Base-by-base conservation (phyloP, 177 flowering plant genomes). In the Vitis hybrid region DNA sequence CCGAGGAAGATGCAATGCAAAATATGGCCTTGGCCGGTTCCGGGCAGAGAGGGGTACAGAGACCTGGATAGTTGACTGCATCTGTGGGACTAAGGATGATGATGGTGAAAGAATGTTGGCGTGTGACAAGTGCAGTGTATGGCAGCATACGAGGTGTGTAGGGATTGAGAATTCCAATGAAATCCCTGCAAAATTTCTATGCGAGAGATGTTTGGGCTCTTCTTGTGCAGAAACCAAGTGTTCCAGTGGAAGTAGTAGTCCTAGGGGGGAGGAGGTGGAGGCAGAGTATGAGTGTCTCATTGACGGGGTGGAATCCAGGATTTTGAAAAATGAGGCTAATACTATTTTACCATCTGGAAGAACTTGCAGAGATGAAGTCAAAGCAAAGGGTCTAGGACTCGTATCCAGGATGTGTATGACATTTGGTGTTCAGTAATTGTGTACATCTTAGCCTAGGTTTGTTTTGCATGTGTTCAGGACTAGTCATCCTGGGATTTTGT, bases 81-180 rank as follows among this genome's bases (percentile, higher is more conserved):
- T 31, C 2, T 93, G 97, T 81, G 98, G 95, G 4, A 90, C 98
- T 0, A 85, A 62, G 69, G 95, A 92, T 75, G 97, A 91, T 75
- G 98, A 94, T 71, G 98, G 98, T 1, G 98, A 94, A 77, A 83
- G 89, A 64, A 91, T 94, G 98, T 54, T 92, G 70, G 91, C 92
- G 3, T 94, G 98, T 77, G 97, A 94, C 75, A 50, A 28, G 0
- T 94, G 98, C 78, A 86, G 95, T 7, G 85, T 86, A 18, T 94
- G 98, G 98, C 91, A 81, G 79, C 98, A 94, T 72, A 94, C 97
- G 0, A 79, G 97, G 68, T 94, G 98, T 81, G 79, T 82, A 8
- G 94, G 94, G 2, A 86, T 92, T 50, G 71, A 73, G 3, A 87
- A 81, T 53, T 63, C 51, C 52, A 85, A 85, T 44, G 77, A 72